phyloP scores from a whole-genome alignment of 768 basidiomycete species.

The Hericium alpestre region DNA sequence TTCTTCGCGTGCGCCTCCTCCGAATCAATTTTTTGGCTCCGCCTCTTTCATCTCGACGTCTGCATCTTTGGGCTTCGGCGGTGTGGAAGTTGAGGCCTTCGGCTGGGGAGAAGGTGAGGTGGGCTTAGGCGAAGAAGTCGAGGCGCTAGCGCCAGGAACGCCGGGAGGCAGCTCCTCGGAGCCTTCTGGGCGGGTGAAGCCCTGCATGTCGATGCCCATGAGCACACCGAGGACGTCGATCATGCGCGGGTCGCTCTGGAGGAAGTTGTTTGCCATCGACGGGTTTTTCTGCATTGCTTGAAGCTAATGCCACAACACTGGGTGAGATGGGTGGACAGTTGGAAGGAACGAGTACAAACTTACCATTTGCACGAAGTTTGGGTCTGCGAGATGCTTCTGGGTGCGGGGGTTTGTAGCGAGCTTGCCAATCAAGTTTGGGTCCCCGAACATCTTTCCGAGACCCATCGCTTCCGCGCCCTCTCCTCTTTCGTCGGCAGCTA shows the following conservation, averaged over 20 bases:
- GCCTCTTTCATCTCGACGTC: slow-evolving; percentile 55
- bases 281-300: slow-evolving; percentile 62
- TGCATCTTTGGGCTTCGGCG: slow-evolving; percentile 30
- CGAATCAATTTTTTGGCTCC: slow-evolving; percentile 37
- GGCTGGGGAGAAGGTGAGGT: slow-evolving; percentile 25
- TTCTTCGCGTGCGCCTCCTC: slow-evolving; percentile 68
- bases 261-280: slow-evolving; percentile 44
- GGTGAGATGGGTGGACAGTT: background rate
- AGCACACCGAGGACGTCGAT: slow-evolving; percentile 86
- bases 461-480: slow-evolving; percentile 43
- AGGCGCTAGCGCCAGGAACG: slow-evolving; percentile 18
- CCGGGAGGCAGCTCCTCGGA: slow-evolving; percentile 47
- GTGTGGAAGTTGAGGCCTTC: slow-evolving; percentile 21
- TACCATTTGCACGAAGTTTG: slow-evolving; percentile 67
- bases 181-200: slow-evolving; percentile 74
- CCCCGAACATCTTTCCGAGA: slow-evolving; percentile 68
- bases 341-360: background rate
- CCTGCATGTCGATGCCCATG: slow-evolving; percentile 90
- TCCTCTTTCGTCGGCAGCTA: slow-evolving; percentile 28
- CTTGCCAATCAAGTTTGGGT: slow-evolving; percentile 76
- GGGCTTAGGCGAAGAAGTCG: slow-evolving; percentile 32
- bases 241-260: slow-evolving; percentile 77
- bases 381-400: slow-evolving; percentile 72
- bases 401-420: slow-evolving; percentile 84
- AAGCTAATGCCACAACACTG: slow-evolving; percentile 28